Evolutionary conservation across 768 basidiomycete genomes (phyloP).

Genomic region (Lentinula aciculospora): DNA sequence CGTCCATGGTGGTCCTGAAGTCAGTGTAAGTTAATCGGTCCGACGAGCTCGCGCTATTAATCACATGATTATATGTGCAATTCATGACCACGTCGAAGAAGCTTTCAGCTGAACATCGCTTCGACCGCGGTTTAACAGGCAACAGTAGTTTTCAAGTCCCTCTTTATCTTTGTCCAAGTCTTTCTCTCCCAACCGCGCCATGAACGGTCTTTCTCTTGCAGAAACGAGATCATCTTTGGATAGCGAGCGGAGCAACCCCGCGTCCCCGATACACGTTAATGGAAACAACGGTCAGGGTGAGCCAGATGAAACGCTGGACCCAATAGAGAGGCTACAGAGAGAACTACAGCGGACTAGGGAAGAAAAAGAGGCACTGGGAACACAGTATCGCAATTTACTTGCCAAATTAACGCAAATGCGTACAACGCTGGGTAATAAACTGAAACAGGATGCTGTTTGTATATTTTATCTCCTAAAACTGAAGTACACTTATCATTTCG

Average conservation of each 20-base stretch:
- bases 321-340: slow-evolving; percentile 54
- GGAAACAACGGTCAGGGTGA: slow-evolving; percentile 26
- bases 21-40: background rate
- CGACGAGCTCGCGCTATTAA: background rate
- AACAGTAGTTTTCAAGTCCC: slow-evolving; percentile 7
- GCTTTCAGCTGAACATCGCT: background rate
- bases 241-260: slow-evolving; percentile 34
- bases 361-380: slow-evolving; percentile 84
- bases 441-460: slow-evolving; percentile 91
- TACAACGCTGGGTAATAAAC: slow-evolving; percentile 86
- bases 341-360: slow-evolving; percentile 72
- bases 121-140: background rate
- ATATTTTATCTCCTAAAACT: background rate
- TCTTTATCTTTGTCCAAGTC: slow-evolving; percentile 25
- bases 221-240: slow-evolving; percentile 38
- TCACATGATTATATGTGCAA: background rate
- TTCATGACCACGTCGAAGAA: background rate
- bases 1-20: background rate
- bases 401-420: slow-evolving; percentile 92
- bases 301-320: slow-evolving; percentile 38
- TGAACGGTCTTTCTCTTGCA: slow-evolving; percentile 10
- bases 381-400: slow-evolving; percentile 82
- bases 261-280: slow-evolving; percentile 23
- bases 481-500: slow-evolving; percentile 11
- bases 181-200: slow-evolving; percentile 19